Conservation (phyloP, 129 eudicot species). For the Chrysanthemum seticuspe region DNA sequence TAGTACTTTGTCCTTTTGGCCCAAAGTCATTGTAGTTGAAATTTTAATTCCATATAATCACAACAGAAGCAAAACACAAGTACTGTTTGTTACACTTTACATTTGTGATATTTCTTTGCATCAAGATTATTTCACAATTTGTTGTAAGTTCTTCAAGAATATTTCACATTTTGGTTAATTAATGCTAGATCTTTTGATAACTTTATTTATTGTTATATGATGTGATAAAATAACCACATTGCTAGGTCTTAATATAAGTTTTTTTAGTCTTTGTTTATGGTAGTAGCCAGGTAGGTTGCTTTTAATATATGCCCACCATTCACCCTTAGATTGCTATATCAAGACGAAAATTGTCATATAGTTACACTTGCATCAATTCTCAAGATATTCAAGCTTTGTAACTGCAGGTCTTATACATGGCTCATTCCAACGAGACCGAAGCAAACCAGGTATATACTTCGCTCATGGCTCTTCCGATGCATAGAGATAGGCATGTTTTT, state of each 20-base stretch:
- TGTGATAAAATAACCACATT: background rate
- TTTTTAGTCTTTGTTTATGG: background rate
- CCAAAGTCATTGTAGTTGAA: background rate
- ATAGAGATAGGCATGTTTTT: background rate
- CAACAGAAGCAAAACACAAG: constrained; percentile 10
- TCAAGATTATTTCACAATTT: too few species aligned
- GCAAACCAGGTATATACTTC: constrained; percentile 17
- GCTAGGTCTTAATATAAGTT: background rate
- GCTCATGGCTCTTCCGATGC: background rate
- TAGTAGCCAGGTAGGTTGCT: background rate
- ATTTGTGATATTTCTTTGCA: background rate
- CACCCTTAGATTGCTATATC: background rate
- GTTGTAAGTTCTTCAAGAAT: too few species aligned
- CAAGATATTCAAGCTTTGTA: constrained; percentile 21
- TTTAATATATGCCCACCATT: background rate
- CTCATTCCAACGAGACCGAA: constrained; percentile 7
- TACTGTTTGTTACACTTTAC: constrained; percentile 23
- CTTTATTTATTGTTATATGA: background rate
- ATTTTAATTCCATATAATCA: background rate
- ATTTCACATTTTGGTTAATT: too few species aligned
- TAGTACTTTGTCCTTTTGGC: constrained; percentile 8
- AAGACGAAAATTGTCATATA: background rate
- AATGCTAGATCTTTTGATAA: too few species aligned
- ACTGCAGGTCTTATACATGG: constrained; percentile 31
- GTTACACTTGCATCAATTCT: constrained; percentile 12